Evolutionary conservation across 345 rosid genomes (phyloP), one percentile per base, ranked within the genome.

Genomic region (Sonneratia caseolaris): DNA sequence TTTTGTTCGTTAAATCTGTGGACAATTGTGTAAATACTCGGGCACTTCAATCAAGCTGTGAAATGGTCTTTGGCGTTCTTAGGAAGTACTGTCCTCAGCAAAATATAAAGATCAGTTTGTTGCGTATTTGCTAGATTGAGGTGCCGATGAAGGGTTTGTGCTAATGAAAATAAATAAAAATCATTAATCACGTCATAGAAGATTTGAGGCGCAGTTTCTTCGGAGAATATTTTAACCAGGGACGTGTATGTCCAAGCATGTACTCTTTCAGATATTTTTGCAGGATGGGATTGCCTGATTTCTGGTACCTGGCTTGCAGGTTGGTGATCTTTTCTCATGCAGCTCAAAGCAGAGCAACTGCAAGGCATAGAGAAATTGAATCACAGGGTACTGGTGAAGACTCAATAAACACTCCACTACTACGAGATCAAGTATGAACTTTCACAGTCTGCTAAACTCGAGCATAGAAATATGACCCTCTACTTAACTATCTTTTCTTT

Each of bases 291-390:
- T 62, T 62, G 37, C 68, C 72, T 69, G 45, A 70, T n/a, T 43
- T 51, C 37, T 49, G 38, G 37, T 64, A 68, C 62, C 66, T 68
- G 66, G 43, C 66, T 62, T 62, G 13, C 66, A 90, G 98, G 97
- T 90, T 80, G 91, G 91, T 81, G 98, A 84, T 27, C 73, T 82
- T 90, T 83, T 90, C 89, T 78, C 75, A 89, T 82, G 87, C 91
- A 71, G 97, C 96, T 74, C 89, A 84, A 73, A 80, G 71, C 78
- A 79, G 78, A 74, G 97, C 98, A 66, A 68, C 94, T 40, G 89
- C 88, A 66, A 92, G 81, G 81, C 96, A 88, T 71, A 86, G 87
- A 77, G 98, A 90, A 74, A 71, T 76, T 45, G 92, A 80, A 78
- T 83, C 93, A 66, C 79, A 24, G 24, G 87, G 81, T 71, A 73